Evolutionary conservation across 441 rosid species (phyloP).

Genomic region (Iberis amara): DNA sequence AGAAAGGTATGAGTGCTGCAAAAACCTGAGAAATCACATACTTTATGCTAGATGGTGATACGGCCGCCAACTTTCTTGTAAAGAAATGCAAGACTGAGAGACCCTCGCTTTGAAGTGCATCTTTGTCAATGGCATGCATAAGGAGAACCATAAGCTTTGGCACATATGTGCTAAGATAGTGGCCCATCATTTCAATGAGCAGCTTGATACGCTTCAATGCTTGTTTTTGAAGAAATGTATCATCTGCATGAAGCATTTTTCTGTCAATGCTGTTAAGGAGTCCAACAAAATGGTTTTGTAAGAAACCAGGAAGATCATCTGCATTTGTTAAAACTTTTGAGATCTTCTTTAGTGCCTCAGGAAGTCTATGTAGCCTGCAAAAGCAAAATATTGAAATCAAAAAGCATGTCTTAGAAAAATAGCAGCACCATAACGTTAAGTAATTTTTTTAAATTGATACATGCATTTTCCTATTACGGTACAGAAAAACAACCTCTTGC

Average conservation of each 20-base stretch:
- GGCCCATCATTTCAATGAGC: conserved; percentile 95
- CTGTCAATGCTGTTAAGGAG: conserved; percentile 94
- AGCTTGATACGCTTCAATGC: conserved; percentile 89
- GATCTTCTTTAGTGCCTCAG: conserved; percentile 75
- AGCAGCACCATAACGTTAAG: background rate
- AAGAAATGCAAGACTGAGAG: conserved; percentile 85
- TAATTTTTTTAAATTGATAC: too few relatives aligned
- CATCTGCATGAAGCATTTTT: conserved; percentile 90
- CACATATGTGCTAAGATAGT: conserved; percentile 78
- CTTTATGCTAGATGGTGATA: conserved; percentile 83
- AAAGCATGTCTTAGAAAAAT: conserved; percentile 18
- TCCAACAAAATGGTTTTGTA: conserved; percentile 96
- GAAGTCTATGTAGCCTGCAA: conserved; percentile 78
- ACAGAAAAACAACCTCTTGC: conserved; percentile 14
- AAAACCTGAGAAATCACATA: conserved; percentile 92
- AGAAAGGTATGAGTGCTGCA: conserved; percentile 93
- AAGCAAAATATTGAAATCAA: conserved; percentile 23
- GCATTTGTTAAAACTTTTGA: conserved; percentile 72
- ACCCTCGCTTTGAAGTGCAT: conserved; percentile 85
- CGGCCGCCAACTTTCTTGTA: conserved; percentile 64
- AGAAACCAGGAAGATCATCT: conserved; percentile 82
- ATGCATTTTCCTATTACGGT: too few relatives aligned
- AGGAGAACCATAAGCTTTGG: conserved; percentile 98
- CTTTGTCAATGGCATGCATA: conserved; percentile 89
- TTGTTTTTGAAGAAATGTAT: conserved; percentile 72